Evolutionary conservation across 768 basidiomycete genomes (phyloP), one percentile per base, ranked within the genome.

Genomic region (Rhizopogon vinicolor): DNA sequence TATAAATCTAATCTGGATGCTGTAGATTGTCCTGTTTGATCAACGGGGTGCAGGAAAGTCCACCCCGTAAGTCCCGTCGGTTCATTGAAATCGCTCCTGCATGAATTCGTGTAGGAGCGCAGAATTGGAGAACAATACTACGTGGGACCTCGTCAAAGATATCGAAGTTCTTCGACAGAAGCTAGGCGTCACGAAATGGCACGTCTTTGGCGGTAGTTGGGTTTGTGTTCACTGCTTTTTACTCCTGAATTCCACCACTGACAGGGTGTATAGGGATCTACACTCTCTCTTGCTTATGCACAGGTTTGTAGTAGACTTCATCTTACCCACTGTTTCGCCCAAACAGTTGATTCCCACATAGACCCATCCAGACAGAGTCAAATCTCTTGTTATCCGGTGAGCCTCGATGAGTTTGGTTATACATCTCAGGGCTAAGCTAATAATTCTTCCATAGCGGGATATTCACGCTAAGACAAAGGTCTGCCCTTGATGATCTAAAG

Each of bases 141-240:
- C 94, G 5, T 93, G 91, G 91, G 87, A 93, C 65, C 83, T 96
- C 41, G 92, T 98, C 25, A 87, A 82, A 59, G 95, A 98, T 65
- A 84, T 93, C 9, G 95, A 98, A 67, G 86, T 75, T 63, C 73
- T 96, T 25, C 80, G 95, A 54, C 76, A 86, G 65, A 80, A 88
- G 55, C 79, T 98, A 14, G 72, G 72, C 41, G 79, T 98, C 54
- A 85, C 91, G 18, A 91, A 84, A 65, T 97, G 93, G 94, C 86
- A 95, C 54, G 91, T 97, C 28, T 97, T 98, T 65, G 95, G 95
- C 29, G 94, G 94, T 8, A 91, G 88, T 48, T 96, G 94, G 93
- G 89, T 88, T 60, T 49, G 75, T 56, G 25, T 25, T n/a, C 5
- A 19, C 22, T 48, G 5, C 14, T 44, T 48, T 4, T 8, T 19